phyloP scores from a whole-genome alignment of 352 stramenopile species.

The Sclerospora graminicola region DNA sequence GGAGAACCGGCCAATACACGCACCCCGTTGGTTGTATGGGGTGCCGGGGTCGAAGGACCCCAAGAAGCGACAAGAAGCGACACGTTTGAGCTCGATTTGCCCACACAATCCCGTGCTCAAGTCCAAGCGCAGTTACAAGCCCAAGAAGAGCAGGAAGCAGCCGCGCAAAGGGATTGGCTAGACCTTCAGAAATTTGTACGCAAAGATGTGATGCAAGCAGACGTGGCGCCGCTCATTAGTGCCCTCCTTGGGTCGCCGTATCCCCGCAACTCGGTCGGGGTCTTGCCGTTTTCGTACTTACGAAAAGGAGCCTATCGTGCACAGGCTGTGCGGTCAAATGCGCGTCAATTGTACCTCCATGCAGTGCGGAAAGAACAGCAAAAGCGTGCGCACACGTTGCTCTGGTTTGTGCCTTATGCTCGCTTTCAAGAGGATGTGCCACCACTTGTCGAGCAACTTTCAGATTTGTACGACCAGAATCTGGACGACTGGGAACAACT shows the following conservation, averaged over 20 bases:
- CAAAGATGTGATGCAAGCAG: conserved; percentile 78
- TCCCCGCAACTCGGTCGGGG: conserved; percentile 74
- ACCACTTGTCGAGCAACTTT: conserved; percentile 19
- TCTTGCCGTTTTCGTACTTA: conserved; percentile 65
- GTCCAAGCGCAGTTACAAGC: conserved; percentile 46
- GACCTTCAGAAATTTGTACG: conserved; percentile 33
- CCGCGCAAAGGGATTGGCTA: conserved; percentile 33
- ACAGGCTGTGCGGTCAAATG: conserved; percentile 60
- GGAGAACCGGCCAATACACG: conserved; percentile 74
- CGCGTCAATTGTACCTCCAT: conserved; percentile 56
- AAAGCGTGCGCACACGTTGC: conserved; percentile 43
- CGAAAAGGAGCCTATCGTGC: conserved; percentile 49
- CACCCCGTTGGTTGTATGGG: conserved; percentile 71
- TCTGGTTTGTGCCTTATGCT: conserved; percentile 48
- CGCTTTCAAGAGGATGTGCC: conserved; percentile 37
- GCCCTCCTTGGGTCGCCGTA: conserved; percentile 62
- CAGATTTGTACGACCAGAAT: conserved; percentile 10
- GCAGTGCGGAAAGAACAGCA: conserved; percentile 55
- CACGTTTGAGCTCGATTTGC: conserved; percentile 48
- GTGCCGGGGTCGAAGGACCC: conserved; percentile 48
- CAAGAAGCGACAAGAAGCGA: not conserved
- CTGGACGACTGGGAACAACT: conserved; percentile 4
- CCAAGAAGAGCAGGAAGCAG: conserved; percentile 37
- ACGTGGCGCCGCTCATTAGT: conserved; percentile 69
- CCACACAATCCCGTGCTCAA: conserved; percentile 55